These are phyloP conservation scores for Halteria grandinella DNA, from an alignment of 73 alveolate genomes.

Conservation along the genomic window DNA sequence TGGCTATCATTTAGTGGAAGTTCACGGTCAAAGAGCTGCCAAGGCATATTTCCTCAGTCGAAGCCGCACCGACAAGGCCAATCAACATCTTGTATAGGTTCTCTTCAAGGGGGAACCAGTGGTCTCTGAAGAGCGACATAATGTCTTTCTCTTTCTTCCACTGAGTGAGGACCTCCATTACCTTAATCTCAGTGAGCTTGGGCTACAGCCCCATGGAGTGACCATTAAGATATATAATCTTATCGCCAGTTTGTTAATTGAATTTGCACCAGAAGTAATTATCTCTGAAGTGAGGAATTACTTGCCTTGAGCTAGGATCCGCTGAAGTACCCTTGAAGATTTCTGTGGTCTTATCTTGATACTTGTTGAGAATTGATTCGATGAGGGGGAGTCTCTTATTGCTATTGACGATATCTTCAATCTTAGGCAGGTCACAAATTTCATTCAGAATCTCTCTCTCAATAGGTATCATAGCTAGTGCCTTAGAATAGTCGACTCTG, in stretches of 20 bases:
- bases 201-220: conserved; percentile 47
- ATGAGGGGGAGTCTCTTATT: too few species aligned
- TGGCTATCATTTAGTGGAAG: conserved; percentile 26
- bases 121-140: background rate
- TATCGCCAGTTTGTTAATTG: background rate
- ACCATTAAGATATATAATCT: conserved; percentile 4
- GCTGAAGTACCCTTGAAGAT: too few species aligned
- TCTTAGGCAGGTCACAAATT: too few species aligned
- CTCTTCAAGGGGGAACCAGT: conserved; percentile 24
- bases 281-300: too few species aligned
- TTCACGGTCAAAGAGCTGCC: conserved; percentile 31
- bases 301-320: too few species aligned
- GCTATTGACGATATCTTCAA: too few species aligned
- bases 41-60: conserved; percentile 8
- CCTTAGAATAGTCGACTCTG: too few species aligned
- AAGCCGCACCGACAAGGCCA: conserved; percentile 12
- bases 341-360: too few species aligned
- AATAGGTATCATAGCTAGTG: too few species aligned
- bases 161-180: conserved; percentile 2
- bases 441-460: too few species aligned
- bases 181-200: background rate
- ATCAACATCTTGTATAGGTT: background rate
- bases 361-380: too few species aligned
- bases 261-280: conserved; percentile 1
- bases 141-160: conserved; percentile 45